These are phyloP conservation scores for Bipolaris zeicola DNA, from an alignment of 2,329 filamentous ascomycete species.

Conservation along the genomic window DNA sequence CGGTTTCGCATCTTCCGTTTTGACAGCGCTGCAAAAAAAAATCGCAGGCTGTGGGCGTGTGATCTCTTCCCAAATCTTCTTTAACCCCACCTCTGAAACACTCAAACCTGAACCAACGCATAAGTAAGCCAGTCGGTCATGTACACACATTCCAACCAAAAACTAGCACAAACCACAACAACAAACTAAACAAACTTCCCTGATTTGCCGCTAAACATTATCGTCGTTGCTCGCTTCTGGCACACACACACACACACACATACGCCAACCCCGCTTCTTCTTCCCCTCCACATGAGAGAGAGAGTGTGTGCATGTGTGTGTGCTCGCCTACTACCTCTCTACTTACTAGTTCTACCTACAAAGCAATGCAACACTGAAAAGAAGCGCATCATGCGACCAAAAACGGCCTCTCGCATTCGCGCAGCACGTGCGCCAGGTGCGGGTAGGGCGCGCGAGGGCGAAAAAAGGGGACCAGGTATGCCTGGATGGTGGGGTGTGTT, in stretches of 20 bases:
- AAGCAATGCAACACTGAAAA: too few relatives aligned
- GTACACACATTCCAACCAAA: background rate
- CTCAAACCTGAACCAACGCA: background rate
- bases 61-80: background rate
- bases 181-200: too few relatives aligned
- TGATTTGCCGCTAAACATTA: too few relatives aligned
- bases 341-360: too few relatives aligned
- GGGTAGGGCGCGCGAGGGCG: slow-evolving; percentile 11
- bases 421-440: slow-evolving; percentile 10
- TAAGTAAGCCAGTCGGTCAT: background rate
- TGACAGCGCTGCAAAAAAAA: background rate
- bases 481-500: background rate
- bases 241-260: too few relatives aligned
- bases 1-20: background rate
- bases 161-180: background rate
- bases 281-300: background rate
- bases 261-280: background rate
- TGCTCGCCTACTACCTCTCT: too few relatives aligned
- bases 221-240: too few relatives aligned
- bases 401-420: too few relatives aligned
- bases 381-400: slow-evolving; percentile 6
- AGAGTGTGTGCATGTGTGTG: too few relatives aligned
- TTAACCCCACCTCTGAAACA: background rate
- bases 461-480: slow-evolving; percentile 9
- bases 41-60: too few relatives aligned